A percentile compares a stretch with the other conserved stretches of the same genome.
Evolutionary conservation across 371 early-diverging fungal genomes (phyloP).

Genomic region (Dentiscutata heterogama): DNA sequence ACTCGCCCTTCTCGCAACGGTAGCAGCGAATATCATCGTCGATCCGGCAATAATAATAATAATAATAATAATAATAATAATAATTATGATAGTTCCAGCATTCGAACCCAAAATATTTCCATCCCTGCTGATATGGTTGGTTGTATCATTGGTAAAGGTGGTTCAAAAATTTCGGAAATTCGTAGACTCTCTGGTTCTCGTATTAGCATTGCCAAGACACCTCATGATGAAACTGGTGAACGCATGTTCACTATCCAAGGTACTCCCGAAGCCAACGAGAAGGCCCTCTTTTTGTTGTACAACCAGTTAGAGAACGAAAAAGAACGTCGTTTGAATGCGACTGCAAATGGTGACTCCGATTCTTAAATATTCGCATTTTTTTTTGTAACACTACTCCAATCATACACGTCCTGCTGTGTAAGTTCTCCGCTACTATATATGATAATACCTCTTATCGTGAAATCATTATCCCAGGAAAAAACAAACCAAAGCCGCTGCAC

Average conservation of each 20-base stretch:
- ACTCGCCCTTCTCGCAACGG: slow-evolving; percentile 49
- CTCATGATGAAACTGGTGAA: slow-evolving; percentile 80
- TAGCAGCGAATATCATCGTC: slow-evolving; percentile 18
- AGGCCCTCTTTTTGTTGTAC: slow-evolving; percentile 89
- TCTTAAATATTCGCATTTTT: background rate
- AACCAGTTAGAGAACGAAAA: slow-evolving; percentile 89
- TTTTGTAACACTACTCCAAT: too few species aligned
- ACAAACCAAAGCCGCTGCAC: too few species aligned
- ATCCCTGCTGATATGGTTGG: slow-evolving; percentile 95
- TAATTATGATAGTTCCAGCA: slow-evolving; percentile 50
- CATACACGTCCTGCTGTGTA: too few species aligned
- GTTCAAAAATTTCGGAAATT: slow-evolving; percentile 91
- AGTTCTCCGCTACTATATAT: too few species aligned
- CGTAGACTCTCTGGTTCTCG: slow-evolving; percentile 86
- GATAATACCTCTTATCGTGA: too few species aligned
- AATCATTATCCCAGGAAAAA: too few species aligned
- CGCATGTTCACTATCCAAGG: slow-evolving; percentile 93
- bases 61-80: slow-evolving; percentile 10
- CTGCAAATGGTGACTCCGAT: slow-evolving; percentile 47
- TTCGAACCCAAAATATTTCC: slow-evolving; percentile 80
- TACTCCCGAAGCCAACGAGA: slow-evolving; percentile 84
- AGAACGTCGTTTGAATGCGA: slow-evolving; percentile 72
- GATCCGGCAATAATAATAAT: background rate
- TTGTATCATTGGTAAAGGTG: slow-evolving; percentile 93
- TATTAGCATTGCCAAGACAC: slow-evolving; percentile 85